A percentile compares a stretch with the other conserved stretches of the same genome.
phyloP scores from a whole-genome alignment of 2,329 filamentous ascomycete genomes.

The Talaromyces pinophilus region DNA sequence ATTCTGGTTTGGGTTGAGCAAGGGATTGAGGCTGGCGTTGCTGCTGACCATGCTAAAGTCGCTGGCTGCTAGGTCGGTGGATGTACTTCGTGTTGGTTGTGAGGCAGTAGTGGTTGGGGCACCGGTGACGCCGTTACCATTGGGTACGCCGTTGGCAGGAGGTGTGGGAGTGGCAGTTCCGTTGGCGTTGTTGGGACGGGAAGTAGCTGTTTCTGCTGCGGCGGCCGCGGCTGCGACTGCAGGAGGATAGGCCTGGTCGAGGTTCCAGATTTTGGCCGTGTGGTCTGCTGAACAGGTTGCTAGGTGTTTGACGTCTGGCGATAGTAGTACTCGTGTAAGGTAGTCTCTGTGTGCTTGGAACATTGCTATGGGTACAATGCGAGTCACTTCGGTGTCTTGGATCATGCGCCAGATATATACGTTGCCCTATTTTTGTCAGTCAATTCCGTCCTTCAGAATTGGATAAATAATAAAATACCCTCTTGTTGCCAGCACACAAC shows the following conservation, averaged over 20 bases:
- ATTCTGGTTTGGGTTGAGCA: slow-evolving; percentile 31
- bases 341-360: slow-evolving; percentile 91
- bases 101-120: not conserved
- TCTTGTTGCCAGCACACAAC: slow-evolving; percentile 89
- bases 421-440: slow-evolving; percentile 66
- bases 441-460: not conserved
- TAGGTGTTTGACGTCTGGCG: slow-evolving; percentile 89
- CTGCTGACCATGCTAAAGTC: slow-evolving; percentile 21
- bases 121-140: slow-evolving; percentile 7
- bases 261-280: slow-evolving; percentile 94
- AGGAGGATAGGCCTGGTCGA: slow-evolving; percentile 64
- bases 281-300: slow-evolving; percentile 94
- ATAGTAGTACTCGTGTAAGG: slow-evolving; percentile 87
- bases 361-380: slow-evolving; percentile 80
- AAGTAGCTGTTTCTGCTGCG: slow-evolving; percentile 26
- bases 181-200: slow-evolving; percentile 18
- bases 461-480: slow-evolving; percentile 54
- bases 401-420: slow-evolving; percentile 97
- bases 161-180: slow-evolving; percentile 9
- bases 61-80: slow-evolving; percentile 21
- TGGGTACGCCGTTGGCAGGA: slow-evolving; percentile 10
- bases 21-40: slow-evolving; percentile 4
- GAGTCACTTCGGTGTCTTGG: slow-evolving; percentile 77
- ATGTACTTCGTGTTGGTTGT: slow-evolving; percentile 13
- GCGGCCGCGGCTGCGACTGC: slow-evolving; percentile 39